phyloP scores from a whole-genome alignment of 2,329 filamentous ascomycete species.

The Xylaria sp. region DNA sequence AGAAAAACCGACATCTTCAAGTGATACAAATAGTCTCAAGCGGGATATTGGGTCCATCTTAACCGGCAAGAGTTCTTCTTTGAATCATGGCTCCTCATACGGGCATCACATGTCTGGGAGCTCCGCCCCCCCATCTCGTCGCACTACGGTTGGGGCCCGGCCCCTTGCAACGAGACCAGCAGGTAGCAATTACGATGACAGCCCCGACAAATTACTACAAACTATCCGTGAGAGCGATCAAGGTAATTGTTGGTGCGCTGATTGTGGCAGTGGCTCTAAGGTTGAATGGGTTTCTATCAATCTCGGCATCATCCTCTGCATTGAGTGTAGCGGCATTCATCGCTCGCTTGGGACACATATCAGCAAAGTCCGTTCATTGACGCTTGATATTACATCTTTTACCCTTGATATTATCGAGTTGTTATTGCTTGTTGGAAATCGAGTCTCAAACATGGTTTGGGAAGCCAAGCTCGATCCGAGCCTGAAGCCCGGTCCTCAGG shows the following conservation, averaged over 20 bases:
- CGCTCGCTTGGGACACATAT: constrained; percentile 96
- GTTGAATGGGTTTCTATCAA: constrained; percentile 99
- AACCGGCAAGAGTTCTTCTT: constrained; percentile 87
- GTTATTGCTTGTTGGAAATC: constrained; percentile 89
- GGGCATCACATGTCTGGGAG: constrained; percentile 62
- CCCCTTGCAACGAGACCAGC: constrained; percentile 76
- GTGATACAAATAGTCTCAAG: constrained; percentile 69
- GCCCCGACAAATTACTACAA: constrained; percentile 86
- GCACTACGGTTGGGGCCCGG: constrained; percentile 91
- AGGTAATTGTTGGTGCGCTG: constrained; percentile 92
- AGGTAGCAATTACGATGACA: constrained; percentile 81
- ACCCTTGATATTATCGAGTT: constrained; percentile 97
- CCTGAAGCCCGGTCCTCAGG: constrained; percentile 78
- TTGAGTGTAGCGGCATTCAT: constrained; percentile 98
- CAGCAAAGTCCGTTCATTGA: constrained; percentile 94
- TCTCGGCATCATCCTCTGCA: constrained; percentile 93
- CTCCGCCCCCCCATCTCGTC: constrained; percentile 73
- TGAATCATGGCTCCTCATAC: constrained; percentile 63
- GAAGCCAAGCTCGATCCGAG: constrained; percentile 83
- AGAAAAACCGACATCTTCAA: constrained; percentile 60
- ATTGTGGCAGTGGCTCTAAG: constrained; percentile 90
- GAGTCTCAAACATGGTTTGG: constrained; percentile 96
- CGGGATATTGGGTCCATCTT: constrained; percentile 93
- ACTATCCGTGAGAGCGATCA: constrained; percentile 89
- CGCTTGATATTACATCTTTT: constrained; percentile 94